phyloP scores from a whole-genome alignment of 2,329 filamentous ascomycete species.

The Atkinsonella hypoxylon region DNA sequence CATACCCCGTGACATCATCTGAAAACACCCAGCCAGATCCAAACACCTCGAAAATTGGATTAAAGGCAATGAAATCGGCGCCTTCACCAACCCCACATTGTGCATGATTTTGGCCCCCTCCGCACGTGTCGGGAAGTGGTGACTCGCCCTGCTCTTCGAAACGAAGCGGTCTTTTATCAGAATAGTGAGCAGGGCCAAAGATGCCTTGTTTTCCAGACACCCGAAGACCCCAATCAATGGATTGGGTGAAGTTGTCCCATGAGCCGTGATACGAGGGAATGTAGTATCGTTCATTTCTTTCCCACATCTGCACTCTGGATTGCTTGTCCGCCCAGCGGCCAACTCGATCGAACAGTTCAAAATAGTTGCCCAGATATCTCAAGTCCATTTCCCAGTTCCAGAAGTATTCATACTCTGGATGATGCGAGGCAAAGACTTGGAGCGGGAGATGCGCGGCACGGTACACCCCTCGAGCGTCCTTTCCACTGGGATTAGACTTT shows the following conservation, averaged over 20 bases:
- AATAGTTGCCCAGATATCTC: conserved; percentile 52
- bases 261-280: conserved; percentile 56
- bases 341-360: conserved; percentile 61
- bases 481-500: conserved; percentile 44
- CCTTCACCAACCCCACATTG: conserved; percentile 58
- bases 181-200: conserved; percentile 53
- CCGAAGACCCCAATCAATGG: conserved; percentile 50
- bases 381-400: conserved; percentile 65
- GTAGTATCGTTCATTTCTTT: conserved; percentile 66
- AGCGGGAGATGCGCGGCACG: conserved; percentile 51
- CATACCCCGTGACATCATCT: conserved; percentile 59
- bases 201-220: conserved; percentile 41
- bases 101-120: conserved; percentile 34
- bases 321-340: conserved; percentile 55
- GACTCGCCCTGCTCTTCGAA: conserved; percentile 40
- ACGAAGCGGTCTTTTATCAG: conserved; percentile 33
- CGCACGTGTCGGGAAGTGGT: conserved; percentile 43
- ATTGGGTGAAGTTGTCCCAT: conserved; percentile 59
- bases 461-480: conserved; percentile 57
- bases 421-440: conserved; percentile 50
- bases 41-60: conserved; percentile 62
- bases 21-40: conserved; percentile 63
- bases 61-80: conserved; percentile 66
- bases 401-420: conserved; percentile 53
- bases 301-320: conserved; percentile 63